Evolutionary conservation across 495 filamentous ascomycete genomes (phyloP).

Genomic region (Collariella sp.): DNA sequence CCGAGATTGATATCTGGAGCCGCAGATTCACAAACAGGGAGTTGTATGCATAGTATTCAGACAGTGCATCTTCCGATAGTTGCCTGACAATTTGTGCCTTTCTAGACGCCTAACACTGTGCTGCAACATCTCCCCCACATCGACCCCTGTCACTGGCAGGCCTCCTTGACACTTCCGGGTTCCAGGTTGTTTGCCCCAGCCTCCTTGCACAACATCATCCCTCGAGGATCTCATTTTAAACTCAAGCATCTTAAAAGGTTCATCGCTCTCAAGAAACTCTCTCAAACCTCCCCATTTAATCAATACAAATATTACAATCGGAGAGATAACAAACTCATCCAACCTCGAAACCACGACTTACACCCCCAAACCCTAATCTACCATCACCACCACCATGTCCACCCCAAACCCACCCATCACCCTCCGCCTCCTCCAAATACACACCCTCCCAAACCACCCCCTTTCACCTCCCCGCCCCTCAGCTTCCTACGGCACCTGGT

Average conservation of each 20-base stretch:
- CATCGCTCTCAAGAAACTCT: too few relatives aligned
- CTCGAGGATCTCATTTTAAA: too few relatives aligned
- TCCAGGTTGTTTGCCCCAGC: too few relatives aligned
- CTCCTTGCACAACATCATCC: not conserved
- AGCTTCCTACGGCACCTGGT: conserved; percentile 62
- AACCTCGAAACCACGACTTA: too few relatives aligned
- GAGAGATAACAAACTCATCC: too few relatives aligned
- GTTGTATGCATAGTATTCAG: not conserved
- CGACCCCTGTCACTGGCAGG: not conserved
- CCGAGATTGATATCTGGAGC: not conserved
- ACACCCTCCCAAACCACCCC: conserved; percentile 14
- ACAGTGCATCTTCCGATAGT: not conserved
- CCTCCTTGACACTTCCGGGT: too few relatives aligned
- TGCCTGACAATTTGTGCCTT: too few relatives aligned
- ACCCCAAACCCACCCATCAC: conserved; percentile 14
- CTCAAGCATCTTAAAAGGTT: too few relatives aligned
- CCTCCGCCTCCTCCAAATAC: conserved; percentile 39
- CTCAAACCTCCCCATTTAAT: too few relatives aligned
- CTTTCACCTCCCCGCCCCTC: conserved; percentile 47
- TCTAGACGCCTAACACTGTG: too few relatives aligned
- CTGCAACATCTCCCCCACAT: not conserved
- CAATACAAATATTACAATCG: too few relatives aligned
- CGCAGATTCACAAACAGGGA: not conserved
- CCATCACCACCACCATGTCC: conserved; percentile 1
- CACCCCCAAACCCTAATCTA: too few relatives aligned